Base-by-base conservation (phyloP, 2,329 filamentous ascomycete genomes). In the Botrytis porri region DNA sequence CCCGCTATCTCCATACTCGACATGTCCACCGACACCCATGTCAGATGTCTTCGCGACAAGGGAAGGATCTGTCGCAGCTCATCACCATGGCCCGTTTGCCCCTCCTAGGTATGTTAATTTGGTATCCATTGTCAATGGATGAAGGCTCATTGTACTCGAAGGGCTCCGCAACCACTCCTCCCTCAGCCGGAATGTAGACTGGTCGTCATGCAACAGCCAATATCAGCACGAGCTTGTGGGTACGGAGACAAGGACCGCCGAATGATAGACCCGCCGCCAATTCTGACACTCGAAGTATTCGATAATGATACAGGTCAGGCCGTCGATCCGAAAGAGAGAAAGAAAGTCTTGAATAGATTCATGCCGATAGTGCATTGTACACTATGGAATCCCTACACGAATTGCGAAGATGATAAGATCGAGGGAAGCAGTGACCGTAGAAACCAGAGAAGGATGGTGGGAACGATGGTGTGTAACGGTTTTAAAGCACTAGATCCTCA, bases 181-280 rank as follows among this genome's bases (percentile, higher is more conserved):
- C 37, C 74, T 22, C 72, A 74, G 37, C 45, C 69, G 25, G 37
- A 59, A 39, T 72, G 54, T 39, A 72, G 35, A 29, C 12, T 72
- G 35, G 63, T 69, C 25, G 65, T 72, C 35, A 59, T 72, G 37
- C 93, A 96, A 81, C 93, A 95, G 79, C 93, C 93, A 14, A 85
- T 89, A 29, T 92, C 92, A 1, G 93, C 93, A 70, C 87, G 93
- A 77, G 93, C 92, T 60, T 96, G 93, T 78, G 93, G 93, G 1
- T 95, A 94, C 80, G 93, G 93, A 74, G 93, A 95, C 82, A 87
- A 93, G 76, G 93, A 96, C 80, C 88, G 93, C 57, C 88, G 93
- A 75, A 92, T 94, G 25, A 93, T 96, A 75, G 93, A 96, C 79
- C 93, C 93, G 59, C 93, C 93, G 3, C 93, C 93, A 22, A 95